Evolutionary conservation across 1,139 yeast species (phyloP), one percentile per base, ranked within the genome.

Genomic region (Blastobotrys buckinghamii): DNA sequence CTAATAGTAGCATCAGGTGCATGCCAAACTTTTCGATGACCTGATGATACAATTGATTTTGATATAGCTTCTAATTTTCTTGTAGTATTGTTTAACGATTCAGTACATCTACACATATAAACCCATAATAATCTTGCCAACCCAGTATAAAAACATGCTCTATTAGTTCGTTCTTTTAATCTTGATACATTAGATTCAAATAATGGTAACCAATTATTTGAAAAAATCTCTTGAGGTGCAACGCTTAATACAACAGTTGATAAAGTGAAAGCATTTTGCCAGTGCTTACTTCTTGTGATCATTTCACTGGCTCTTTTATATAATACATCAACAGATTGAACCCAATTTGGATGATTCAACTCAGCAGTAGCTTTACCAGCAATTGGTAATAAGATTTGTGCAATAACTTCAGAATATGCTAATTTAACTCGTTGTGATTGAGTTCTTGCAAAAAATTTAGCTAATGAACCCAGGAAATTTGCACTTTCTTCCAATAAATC

Each of bases 291-390:
- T 38, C 72, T 70, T 5, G 61, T 70, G 39, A 76, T 59, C 44
- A 71, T 66, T 12, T 64, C 67, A 30, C 73, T 65, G 1, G 84
- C 79, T 50, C 76, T 76, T 13, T 75, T 66, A 62, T 77, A 84
- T 2, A 89, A 77, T 17, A 72, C 67, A 32, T 77, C 78, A 48
- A 88, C 77, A 0, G 96, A 94, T 45, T 81, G 85, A 0, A 84
- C 82, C 99, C 98, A 94, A 0, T 85, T 81, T 2, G 98, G 98
- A 64, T 89, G 95, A 60, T 94, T 92, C 0, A 89, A 89, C 64
- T 94, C 99, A 0, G 97, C 98, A 0, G 97, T 87, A 33, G 90
- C 75, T 1, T 79, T 74, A 17, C 88, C 94, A 0, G 97, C 95
- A 38, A 92, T 68, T 0, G 97, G 95, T 40, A 87, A 68, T 2